Conservation (phyloP, 2,329 filamentous ascomycete species). For the Graphiopsis chlorocephala region DNA sequence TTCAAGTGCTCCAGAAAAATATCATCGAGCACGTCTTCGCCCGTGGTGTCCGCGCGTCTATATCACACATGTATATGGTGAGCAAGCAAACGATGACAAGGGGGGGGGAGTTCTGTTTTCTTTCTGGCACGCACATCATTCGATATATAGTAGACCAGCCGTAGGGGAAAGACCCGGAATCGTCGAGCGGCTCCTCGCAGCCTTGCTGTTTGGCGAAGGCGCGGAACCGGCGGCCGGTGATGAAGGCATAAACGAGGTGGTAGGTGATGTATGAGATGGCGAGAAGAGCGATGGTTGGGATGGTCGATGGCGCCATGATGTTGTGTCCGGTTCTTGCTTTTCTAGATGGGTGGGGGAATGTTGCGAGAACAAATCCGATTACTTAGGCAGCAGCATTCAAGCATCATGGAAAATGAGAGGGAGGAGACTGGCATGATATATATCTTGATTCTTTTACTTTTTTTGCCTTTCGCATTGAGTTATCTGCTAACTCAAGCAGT, state of each 20-base stretch:
- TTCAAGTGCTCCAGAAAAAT: conserved; percentile 18
- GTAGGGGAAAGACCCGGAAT: conserved; percentile 8
- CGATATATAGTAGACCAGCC: not conserved
- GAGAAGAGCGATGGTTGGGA: not conserved
- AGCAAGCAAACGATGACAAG: not conserved
- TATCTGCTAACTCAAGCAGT: not conserved
- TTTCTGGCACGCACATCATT: not conserved
- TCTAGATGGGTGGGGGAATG: not conserved
- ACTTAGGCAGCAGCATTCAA: not conserved
- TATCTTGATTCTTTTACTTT: not conserved
- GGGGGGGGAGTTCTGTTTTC: not conserved
- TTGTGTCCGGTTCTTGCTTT: not conserved
- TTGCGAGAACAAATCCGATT: not conserved
- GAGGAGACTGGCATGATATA: not conserved
- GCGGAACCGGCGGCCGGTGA: conserved; percentile 16
- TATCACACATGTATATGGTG: not conserved
- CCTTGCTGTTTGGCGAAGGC: conserved; percentile 18
- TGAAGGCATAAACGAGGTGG: not conserved
- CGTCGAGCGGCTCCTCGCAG: conserved; percentile 12
- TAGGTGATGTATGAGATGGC: conserved; percentile 12
- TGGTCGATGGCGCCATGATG: not conserved
- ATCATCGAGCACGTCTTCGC: conserved; percentile 25
- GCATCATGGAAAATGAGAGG: not conserved
- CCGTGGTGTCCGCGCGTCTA: not conserved
- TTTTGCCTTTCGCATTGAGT: not conserved